Conservation (phyloP, 352 stramenopile species). For the Phytophthora sojae region DNA sequence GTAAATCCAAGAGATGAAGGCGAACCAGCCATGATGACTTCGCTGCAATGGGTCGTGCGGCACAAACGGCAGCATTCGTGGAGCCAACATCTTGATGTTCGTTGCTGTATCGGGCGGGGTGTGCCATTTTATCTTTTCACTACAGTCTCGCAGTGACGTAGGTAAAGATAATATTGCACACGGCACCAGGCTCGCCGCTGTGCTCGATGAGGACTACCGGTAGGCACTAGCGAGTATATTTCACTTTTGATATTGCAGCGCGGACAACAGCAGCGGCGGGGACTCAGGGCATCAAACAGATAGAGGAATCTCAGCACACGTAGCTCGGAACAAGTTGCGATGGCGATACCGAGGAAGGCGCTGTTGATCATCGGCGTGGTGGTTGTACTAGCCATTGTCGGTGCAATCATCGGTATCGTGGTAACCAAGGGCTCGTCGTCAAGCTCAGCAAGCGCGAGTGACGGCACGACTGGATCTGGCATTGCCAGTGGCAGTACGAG, state of each 20-base stretch:
- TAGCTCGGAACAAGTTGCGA: background rate
- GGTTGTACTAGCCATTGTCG: background rate
- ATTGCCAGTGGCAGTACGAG: background rate
- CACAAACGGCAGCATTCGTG: background rate
- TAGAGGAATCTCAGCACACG: background rate
- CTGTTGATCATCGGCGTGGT: background rate
- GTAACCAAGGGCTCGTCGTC: background rate
- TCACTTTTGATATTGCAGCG: background rate
- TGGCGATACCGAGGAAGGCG: constrained; percentile 6
- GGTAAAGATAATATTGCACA: constrained; percentile 1
- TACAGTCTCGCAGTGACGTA: background rate
- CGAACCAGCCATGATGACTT: no score
- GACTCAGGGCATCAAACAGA: background rate
- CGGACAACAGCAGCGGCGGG: background rate
- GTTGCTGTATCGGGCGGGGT: background rate
- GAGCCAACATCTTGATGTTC: background rate
- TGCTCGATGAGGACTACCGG: background rate
- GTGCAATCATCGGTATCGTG: background rate
- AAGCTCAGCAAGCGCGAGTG: constrained; percentile 28
- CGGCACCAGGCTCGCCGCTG: background rate
- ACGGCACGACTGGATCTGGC: constrained; percentile 19
- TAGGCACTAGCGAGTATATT: background rate
- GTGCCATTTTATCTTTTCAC: background rate
- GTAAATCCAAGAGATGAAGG: no score
- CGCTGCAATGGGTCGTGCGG: background rate